A percentile compares a stretch with the other conserved stretches of the same genome.
Conservation (phyloP, 768 basidiomycete genomes). For the Mycena rebaudengoi region DNA sequence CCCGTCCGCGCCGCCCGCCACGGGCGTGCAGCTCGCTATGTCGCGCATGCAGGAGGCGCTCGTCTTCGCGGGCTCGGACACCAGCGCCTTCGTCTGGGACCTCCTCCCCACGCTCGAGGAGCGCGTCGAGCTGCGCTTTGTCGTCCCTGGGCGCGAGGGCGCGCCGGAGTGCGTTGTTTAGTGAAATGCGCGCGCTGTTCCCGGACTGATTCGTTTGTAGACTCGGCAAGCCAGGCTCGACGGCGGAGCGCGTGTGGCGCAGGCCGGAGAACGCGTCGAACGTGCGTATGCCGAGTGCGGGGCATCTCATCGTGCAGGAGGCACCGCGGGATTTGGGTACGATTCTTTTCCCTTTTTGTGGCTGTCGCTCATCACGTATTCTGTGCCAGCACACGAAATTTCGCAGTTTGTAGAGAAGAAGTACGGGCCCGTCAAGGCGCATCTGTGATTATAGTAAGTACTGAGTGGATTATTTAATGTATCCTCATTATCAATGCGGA, state of each 20-base stretch:
- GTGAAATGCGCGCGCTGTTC: background rate
- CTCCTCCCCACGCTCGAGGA: slow-evolving; percentile 55
- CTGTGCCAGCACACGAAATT: too few relatives aligned
- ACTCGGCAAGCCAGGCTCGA: slow-evolving; percentile 44
- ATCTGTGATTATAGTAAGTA: too few relatives aligned
- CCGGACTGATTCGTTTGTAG: slow-evolving; percentile 20
- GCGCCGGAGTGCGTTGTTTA: slow-evolving; percentile 42
- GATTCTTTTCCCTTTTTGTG: background rate
- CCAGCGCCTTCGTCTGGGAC: slow-evolving; percentile 51
- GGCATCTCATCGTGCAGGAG: slow-evolving; percentile 59
- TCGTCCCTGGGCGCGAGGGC: slow-evolving; percentile 56
- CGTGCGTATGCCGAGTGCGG: slow-evolving; percentile 46
- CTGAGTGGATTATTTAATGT: too few relatives aligned
- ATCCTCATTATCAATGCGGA: too few relatives aligned
- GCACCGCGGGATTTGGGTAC: slow-evolving; percentile 44
- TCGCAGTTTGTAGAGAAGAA: too few relatives aligned
- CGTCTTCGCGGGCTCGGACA: slow-evolving; percentile 60
- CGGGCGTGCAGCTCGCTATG: slow-evolving; percentile 69
- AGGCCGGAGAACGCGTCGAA: slow-evolving; percentile 53
- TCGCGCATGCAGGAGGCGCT: slow-evolving; percentile 70
- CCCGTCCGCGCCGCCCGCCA: slow-evolving; percentile 35
- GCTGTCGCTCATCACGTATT: too few relatives aligned
- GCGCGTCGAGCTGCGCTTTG: slow-evolving; percentile 60
- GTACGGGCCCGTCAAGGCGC: too few relatives aligned
- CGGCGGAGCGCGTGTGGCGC: slow-evolving; percentile 51